Evolutionary conservation across 2,329 filamentous ascomycete species (phyloP), one percentile per base, ranked within the genome.

Genomic region (Venturia pyrina): DNA sequence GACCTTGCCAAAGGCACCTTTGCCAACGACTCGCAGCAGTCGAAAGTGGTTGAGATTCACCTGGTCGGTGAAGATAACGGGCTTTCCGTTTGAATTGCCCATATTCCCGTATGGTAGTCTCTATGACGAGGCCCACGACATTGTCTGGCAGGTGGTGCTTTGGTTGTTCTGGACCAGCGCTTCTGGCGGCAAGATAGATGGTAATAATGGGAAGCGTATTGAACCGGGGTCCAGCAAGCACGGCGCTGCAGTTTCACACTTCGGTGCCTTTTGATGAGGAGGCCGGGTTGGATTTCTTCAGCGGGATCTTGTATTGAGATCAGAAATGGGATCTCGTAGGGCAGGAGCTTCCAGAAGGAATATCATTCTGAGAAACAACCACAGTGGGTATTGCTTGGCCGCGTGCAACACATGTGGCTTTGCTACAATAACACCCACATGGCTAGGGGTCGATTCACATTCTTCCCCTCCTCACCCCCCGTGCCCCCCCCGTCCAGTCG

Each of bases 31-130:
- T 74, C 95, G 89, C 70, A 98, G 81, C 66, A 99, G 84, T 70
- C 93, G 90, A 78, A 99, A 99, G 79, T 99, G 95, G 75, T 97
- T 97, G 72, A 99, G 87, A 77, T 93, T 98, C 72, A 96, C 95
- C 88, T 96, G 90, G 81, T 96, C 93, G 79, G 89, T 90, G 79
- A 93, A 88, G 77, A 92, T 89, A 80, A 96, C 86, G 78, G 90
- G 91, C 79, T 97, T 97, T 78, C 93, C 93, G 79, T 93, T 92
- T 76, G 88, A 89, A 81, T 98, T 97, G 76, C 93, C 93, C 93
- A 98, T 98, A n/a, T 34, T 59, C 24, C 53, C 28, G 28, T 59
- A 15, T 34, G 32, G 21, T 34, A 19, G 15, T 19, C 53, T 37
- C 24, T 37, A 59, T 15, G 53, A 37, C 32, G 53, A 59, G 53